These are phyloP conservation scores for Penicillium flavigenum DNA, from an alignment of 495 filamentous ascomycete genomes.

Conservation along the genomic window DNA sequence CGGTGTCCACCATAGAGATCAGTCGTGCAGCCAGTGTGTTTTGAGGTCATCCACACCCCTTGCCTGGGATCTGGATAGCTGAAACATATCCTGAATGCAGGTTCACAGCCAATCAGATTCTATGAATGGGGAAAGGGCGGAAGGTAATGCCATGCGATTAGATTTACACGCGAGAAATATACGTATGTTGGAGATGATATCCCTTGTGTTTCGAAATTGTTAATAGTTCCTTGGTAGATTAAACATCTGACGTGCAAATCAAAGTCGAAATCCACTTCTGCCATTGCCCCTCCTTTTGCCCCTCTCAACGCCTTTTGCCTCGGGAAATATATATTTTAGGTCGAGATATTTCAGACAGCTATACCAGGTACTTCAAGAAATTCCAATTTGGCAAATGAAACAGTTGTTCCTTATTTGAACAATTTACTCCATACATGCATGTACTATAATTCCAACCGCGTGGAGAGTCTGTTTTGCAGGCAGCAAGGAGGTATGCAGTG, in stretches of 20 bases:
- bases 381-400: no score
- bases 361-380: no score
- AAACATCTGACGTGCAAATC: constrained; percentile 1
- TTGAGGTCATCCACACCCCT: constrained; percentile 16
- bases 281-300: constrained; percentile 5
- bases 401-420: background rate
- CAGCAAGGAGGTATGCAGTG: constrained; percentile 11
- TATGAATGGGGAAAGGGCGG: background rate
- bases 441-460: constrained; percentile 6
- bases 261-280: background rate
- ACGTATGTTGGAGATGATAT: background rate
- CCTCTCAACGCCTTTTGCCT: background rate
- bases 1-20: background rate
- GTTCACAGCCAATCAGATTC: constrained; percentile 9
- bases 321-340: background rate
- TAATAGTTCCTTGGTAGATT: background rate
- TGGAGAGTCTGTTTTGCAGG: constrained; percentile 15
- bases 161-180: background rate
- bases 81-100: constrained; percentile 19
- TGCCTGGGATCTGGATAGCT: constrained; percentile 17
- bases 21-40: constrained; percentile 3
- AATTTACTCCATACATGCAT: background rate
- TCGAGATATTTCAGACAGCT: background rate
- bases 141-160: constrained; percentile 4
- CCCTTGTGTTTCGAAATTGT: background rate